These are phyloP conservation scores for Solanum bulbocastanum DNA, from an alignment of 257 asterid genomes.

Conservation along the genomic window DNA sequence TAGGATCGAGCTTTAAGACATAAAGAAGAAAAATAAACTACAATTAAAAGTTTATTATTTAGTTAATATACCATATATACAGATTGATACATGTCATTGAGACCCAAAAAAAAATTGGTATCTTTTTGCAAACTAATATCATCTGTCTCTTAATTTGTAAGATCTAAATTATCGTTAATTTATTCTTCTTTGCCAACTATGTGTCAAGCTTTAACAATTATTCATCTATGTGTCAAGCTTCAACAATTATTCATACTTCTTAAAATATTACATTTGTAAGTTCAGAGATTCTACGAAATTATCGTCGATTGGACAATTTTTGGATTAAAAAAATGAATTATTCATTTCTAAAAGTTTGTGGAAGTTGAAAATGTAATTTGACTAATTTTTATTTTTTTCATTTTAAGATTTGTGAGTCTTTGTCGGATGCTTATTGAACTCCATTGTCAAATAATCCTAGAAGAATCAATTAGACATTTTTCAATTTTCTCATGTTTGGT, in stretches of 20 bases:
- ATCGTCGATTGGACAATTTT: background rate
- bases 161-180: background rate
- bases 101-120: background rate
- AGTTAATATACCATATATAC: background rate
- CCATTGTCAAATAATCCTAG: background rate
- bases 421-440: background rate
- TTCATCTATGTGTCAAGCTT: background rate
- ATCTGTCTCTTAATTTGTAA: background rate
- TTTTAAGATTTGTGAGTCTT: background rate
- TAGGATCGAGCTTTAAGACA: background rate
- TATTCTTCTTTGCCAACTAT: background rate
- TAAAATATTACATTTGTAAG: background rate
- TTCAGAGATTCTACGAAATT: background rate
- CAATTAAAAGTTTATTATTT: too few relatives aligned
- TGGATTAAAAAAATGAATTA: background rate
- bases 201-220: background rate
- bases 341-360: background rate
- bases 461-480: background rate
- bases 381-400: background rate
- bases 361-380: background rate
- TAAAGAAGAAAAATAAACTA: background rate
- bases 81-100: background rate
- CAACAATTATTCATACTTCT: background rate
- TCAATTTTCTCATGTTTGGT: background rate
- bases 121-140: background rate